Conservation (phyloP, 805 yeast genomes). For the Maudiozyma serrabonitensis region DNA sequence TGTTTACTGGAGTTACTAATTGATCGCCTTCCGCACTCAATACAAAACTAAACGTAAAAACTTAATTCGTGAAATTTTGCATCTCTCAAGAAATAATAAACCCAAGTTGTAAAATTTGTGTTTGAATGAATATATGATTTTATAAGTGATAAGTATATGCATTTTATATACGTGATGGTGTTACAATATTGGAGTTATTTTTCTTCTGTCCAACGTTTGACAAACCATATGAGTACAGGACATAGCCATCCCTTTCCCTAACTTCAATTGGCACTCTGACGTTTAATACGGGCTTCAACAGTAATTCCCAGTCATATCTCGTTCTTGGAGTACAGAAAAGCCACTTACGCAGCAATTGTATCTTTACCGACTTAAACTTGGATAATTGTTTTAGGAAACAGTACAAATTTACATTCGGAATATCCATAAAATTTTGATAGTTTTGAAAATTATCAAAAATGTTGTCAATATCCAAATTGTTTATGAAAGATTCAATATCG, state of each 20-base stretch:
- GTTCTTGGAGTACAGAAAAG: conserved; percentile 31
- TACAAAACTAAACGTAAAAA: not conserved
- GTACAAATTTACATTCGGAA: conserved; percentile 32
- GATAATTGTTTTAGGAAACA: conserved; percentile 27
- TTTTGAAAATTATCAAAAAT: conserved; percentile 21
- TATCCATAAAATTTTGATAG: conserved; percentile 20
- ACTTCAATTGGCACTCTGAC: conserved; percentile 29
- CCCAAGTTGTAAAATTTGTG: too few relatives aligned
- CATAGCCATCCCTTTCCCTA: conserved; percentile 32
- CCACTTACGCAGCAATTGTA: conserved; percentile 31
- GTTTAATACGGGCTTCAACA: conserved; percentile 30
- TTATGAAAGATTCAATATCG: conserved; percentile 5
- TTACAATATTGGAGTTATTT: not conserved
- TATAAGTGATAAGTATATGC: not conserved
- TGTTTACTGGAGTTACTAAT: not conserved
- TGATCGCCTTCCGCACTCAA: not conserved
- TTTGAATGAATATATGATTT: not conserved
- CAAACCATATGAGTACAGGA: conserved; percentile 32
- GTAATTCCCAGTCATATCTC: conserved; percentile 31
- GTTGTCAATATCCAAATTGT: conserved; percentile 10
- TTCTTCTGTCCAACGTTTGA: not conserved
- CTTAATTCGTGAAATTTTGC: not conserved
- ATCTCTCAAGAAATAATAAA: too few relatives aligned
- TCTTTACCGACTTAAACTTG: conserved; percentile 29
- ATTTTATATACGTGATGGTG: not conserved